Base-by-base conservation (phyloP, 2,329 filamentous ascomycete species). In the Tolypocladium tundrense region DNA sequence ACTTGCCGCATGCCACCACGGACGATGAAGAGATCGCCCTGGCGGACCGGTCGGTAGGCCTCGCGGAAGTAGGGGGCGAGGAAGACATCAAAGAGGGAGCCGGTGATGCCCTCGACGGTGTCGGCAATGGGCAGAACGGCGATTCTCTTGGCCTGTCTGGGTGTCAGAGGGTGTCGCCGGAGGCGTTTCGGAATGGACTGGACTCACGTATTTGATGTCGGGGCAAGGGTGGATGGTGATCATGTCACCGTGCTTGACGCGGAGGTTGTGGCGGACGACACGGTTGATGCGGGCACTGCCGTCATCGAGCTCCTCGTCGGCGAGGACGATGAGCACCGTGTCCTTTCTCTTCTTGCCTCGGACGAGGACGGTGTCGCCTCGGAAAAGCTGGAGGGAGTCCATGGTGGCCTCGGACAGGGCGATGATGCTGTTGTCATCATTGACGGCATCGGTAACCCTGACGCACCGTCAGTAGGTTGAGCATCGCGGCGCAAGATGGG, bases 301-400 rank as follows among this genome's bases (percentile, higher is more conserved):
- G 71, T 99, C 94, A 79, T 99, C 94, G 57, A 99, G 87, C 63
- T 99, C 94, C 70, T 99, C 94, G 74, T 99, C 94, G 63, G 92
- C 92, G 13, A 99, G 84, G 60, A 99, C 95, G 70, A 99, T 97
- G 71, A 99, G 81, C 60, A 97, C 94, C 4, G 94, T 99, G 72
- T 99, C 94, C 83, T 97, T 97, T 77, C 94, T 86, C 89, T 97
- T 99, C 87, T 99, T 99, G 76, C 94, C 94, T 79, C 96, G 96
- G 58, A 99, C 93, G 60, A 97, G 82, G 57, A 99, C 95, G 64
- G 94, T 99, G 74, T 99, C 94, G 66, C 94, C 94, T 72, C 95
- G 90, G 88, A 99, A 99, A 62, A 99, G 88, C 80, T 97, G 91
- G 65, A 99, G 88, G 61, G 88, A 87, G 78, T 99, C 94, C 94